These are phyloP conservation scores for Backusella tarrabulga DNA, from an alignment of 192 early-diverging fungal species.

Conservation along the genomic window DNA sequence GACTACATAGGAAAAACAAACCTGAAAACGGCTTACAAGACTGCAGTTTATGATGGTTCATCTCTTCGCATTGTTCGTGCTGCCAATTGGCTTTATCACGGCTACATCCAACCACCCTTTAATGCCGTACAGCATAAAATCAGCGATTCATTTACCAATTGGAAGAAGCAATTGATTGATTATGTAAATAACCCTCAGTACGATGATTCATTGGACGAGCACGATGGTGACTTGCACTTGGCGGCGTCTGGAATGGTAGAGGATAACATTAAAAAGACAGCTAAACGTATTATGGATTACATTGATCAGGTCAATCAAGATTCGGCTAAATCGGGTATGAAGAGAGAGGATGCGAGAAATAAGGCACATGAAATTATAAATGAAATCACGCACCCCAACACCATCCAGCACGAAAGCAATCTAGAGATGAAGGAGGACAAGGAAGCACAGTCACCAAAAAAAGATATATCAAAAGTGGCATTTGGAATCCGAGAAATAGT, in stretches of 20 bases:
- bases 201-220: background rate
- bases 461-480: background rate
- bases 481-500: background rate
- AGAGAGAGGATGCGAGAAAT: background rate
- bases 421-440: background rate
- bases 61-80: background rate
- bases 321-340: background rate
- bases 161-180: background rate
- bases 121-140: background rate
- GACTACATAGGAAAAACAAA: background rate
- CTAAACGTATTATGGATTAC: background rate
- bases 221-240: background rate
- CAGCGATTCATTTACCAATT: background rate
- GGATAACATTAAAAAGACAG: constrained; percentile 7
- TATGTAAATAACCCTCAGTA: background rate
- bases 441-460: background rate
- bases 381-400: background rate
- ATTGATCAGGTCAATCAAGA: background rate
- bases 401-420: background rate
- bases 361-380: background rate
- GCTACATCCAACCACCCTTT: background rate
- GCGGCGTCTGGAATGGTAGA: background rate
- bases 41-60: background rate
- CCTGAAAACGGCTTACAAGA: background rate
- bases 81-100: background rate